Percentiles rank a stretch among this genome's conserved stretches.
Evolutionary conservation across 83 land plant genomes (phyloP).

Genomic region (Thuja plicata): DNA sequence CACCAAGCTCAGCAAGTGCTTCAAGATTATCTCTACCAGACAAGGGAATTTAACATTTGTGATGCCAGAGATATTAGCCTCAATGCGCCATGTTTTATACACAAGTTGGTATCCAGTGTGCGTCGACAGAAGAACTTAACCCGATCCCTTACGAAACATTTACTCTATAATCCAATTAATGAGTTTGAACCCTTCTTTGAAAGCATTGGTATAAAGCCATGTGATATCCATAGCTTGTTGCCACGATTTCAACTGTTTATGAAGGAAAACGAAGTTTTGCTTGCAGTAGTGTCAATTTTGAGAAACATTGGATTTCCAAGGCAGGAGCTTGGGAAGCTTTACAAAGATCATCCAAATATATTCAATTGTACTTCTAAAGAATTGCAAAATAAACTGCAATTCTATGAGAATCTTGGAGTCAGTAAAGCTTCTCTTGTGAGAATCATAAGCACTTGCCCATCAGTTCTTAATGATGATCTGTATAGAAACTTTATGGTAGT

Average conservation of each 20-base stretch:
- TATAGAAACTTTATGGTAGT: constrained; percentile 28
- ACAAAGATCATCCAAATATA: constrained; percentile 28
- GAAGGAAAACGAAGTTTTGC: constrained; percentile 31
- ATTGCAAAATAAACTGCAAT: constrained; percentile 26
- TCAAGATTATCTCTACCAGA: constrained; percentile 38
- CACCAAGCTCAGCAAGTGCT: constrained; percentile 32
- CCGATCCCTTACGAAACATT: constrained; percentile 17
- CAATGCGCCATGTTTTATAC: constrained; percentile 33
- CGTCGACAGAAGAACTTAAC: constrained; percentile 9
- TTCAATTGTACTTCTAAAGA: constrained; percentile 34
- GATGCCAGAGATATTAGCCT: constrained; percentile 41
- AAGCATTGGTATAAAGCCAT: constrained; percentile 54
- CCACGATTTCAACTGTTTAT: constrained; percentile 36
- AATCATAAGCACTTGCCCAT: constrained; percentile 28
- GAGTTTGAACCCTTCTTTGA: constrained; percentile 76
- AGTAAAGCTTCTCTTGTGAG: constrained; percentile 18
- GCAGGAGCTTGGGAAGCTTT: constrained; percentile 44
- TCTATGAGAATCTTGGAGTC: constrained; percentile 39
- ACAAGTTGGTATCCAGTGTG: constrained; percentile 30
- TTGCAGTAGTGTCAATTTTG: constrained; percentile 38
- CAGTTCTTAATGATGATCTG: constrained; percentile 35
- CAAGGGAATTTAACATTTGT: constrained; percentile 25
- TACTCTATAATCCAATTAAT: constrained; percentile 52
- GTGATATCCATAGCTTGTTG: constrained; percentile 28
- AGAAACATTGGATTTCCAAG: constrained; percentile 49